Evolutionary conservation across 2,329 filamentous ascomycete species (phyloP).

Genomic region (Colletotrichum falcatum): DNA sequence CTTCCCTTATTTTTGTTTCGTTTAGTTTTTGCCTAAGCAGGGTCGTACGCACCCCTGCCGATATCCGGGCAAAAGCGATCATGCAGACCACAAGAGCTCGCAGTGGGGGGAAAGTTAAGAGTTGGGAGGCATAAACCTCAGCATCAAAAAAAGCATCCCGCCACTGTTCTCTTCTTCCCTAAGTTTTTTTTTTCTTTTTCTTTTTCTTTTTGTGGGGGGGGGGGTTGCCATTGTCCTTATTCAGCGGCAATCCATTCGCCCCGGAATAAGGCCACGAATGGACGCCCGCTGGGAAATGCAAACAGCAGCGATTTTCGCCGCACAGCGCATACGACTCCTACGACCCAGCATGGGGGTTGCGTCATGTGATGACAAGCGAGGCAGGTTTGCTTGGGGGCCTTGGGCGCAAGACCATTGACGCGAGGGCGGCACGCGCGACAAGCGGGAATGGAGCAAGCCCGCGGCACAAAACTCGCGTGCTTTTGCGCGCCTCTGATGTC

Average conservation of each 20-base stretch:
- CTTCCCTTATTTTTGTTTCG: background rate
- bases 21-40: conserved; percentile 10
- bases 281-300: background rate
- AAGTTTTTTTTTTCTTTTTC: background rate
- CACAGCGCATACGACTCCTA: conserved; percentile 21
- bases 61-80: conserved; percentile 7
- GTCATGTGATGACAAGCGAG: conserved; percentile 34
- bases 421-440: conserved; percentile 16
- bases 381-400: background rate
- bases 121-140: background rate
- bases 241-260: background rate
- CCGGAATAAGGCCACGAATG: background rate
- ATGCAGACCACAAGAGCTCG: background rate
- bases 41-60: conserved; percentile 2
- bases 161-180: no score
- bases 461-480: conserved; percentile 1
- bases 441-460: background rate
- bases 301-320: conserved; percentile 8
- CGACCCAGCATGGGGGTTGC: conserved; percentile 35
- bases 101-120: background rate
- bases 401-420: conserved; percentile 21
- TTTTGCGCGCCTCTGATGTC: background rate
- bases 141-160: background rate
- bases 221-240: background rate
- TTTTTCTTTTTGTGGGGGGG: no score